Evolutionary conservation across 139 green algal genomes (phyloP).

Genomic region (Auxenochlorella pyrenoidosa): DNA sequence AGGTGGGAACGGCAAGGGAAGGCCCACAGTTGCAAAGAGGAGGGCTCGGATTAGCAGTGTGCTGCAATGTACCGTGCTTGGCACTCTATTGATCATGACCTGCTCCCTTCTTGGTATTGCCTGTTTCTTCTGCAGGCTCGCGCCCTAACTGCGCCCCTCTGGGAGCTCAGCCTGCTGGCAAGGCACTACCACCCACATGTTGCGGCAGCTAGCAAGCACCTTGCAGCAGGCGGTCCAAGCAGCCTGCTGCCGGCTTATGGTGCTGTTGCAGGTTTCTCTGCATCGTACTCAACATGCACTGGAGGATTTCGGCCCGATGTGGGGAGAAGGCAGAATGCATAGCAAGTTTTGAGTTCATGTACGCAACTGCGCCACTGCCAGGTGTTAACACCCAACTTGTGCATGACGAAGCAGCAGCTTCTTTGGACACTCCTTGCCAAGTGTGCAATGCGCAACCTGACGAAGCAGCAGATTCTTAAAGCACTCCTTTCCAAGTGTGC

Average conservation of each 20-base stretch:
- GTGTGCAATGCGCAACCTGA: too few species aligned
- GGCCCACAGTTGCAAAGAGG: background rate
- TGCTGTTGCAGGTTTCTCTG: slow-evolving; percentile 48
- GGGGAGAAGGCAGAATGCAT: too few species aligned
- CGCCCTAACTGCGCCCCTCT: slow-evolving; percentile 50
- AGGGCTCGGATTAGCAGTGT: background rate
- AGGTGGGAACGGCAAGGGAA: background rate
- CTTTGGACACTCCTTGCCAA: too few species aligned
- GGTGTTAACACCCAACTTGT: too few species aligned
- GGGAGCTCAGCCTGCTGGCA: slow-evolving; percentile 59
- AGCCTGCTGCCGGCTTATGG: slow-evolving; percentile 26
- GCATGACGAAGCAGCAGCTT: too few species aligned
- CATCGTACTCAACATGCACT: slow-evolving; percentile 45
- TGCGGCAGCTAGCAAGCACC: background rate
- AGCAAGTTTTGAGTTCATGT: background rate
- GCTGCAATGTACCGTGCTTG: background rate
- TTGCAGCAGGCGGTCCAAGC: slow-evolving; percentile 1
- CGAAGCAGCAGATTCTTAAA: too few species aligned
- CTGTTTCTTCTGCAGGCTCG: slow-evolving; percentile 1
- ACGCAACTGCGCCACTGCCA: too few species aligned
- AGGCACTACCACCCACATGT: slow-evolving; percentile 56
- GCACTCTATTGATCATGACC: background rate
- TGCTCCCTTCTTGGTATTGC: background rate
- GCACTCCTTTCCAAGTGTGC: too few species aligned
- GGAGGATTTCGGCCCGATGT: slow-evolving; percentile 59